Evolutionary conservation across 192 early-diverging fungal genomes (phyloP).

Genomic region (Backusella circina): DNA sequence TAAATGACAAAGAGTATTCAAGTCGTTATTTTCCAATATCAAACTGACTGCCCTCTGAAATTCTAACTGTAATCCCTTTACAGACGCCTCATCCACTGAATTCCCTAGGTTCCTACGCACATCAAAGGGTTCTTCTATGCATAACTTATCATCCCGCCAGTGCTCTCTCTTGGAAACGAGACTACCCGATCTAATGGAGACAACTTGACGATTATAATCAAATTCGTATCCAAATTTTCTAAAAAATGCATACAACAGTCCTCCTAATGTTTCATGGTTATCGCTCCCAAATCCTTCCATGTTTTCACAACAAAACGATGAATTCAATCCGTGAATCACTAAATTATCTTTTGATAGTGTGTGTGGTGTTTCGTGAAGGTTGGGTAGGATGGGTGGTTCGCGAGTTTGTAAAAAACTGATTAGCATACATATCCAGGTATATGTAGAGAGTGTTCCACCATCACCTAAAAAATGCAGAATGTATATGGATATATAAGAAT

Average conservation of each 20-base stretch:
- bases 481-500: not conserved
- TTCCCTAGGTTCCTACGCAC: slow-evolving; percentile 87
- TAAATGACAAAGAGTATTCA: not conserved
- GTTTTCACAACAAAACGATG: slow-evolving; percentile 47
- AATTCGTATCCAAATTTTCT: slow-evolving; percentile 76
- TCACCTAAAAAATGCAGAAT: slow-evolving; percentile 50
- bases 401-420: slow-evolving; percentile 92
- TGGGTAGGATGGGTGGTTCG: slow-evolving; percentile 83
- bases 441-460: slow-evolving; percentile 91
- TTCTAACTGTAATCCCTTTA: slow-evolving; percentile 76
- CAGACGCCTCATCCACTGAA: slow-evolving; percentile 73
- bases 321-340: slow-evolving; percentile 33
- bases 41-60: slow-evolving; percentile 64
- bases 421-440: slow-evolving; percentile 93
- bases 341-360: slow-evolving; percentile 56
- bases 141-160: slow-evolving; percentile 83
- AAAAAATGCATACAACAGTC: slow-evolving; percentile 86
- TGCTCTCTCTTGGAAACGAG: slow-evolving; percentile 77
- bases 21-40: not conserved
- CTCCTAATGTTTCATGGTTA: slow-evolving; percentile 76
- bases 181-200: slow-evolving; percentile 76
- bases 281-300: slow-evolving; percentile 59
- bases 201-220: slow-evolving; percentile 74
- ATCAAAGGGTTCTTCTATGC: slow-evolving; percentile 94
- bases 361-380: slow-evolving; percentile 58